Percentiles rank a stretch among this genome's conserved stretches.
Evolutionary conservation across 805 yeast genomes (phyloP).

Genomic region (Huiozyma naganishii): DNA sequence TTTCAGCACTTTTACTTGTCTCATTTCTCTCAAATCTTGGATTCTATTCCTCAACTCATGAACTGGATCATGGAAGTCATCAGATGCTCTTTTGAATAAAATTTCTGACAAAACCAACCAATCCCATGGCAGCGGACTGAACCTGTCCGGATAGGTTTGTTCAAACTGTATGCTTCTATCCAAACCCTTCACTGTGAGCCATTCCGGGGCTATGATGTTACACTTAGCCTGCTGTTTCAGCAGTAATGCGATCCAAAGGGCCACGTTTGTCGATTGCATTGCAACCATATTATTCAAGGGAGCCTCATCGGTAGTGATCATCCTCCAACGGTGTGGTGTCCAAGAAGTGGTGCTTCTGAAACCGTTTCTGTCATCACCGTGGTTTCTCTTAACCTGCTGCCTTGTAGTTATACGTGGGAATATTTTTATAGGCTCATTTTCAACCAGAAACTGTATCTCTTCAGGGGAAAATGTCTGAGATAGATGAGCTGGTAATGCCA

Average conservation of each 20-base stretch:
- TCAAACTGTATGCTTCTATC: constrained; percentile 58
- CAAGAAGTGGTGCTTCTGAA: not conserved
- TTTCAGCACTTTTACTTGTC: constrained; percentile 68
- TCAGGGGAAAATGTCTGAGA: constrained; percentile 55
- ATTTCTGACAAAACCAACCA: constrained; percentile 80
- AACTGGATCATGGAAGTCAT: constrained; percentile 67
- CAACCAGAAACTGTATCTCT: constrained; percentile 78
- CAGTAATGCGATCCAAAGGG: constrained; percentile 80
- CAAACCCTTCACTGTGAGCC: constrained; percentile 55
- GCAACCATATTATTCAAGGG: constrained; percentile 34
- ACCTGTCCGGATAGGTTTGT: constrained; percentile 41
- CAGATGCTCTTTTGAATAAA: constrained; percentile 55
- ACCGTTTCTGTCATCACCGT: not conserved
- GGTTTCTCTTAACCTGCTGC: constrained; percentile 7
- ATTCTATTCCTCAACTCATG: constrained; percentile 58
- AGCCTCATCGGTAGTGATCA: constrained; percentile 30
- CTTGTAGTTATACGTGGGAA: constrained; percentile 52
- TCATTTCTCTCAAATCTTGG: constrained; percentile 76
- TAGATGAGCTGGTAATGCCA: constrained; percentile 53
- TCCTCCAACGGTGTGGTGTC: constrained; percentile 12
- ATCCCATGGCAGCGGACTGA: constrained; percentile 68
- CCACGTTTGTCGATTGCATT: constrained; percentile 57
- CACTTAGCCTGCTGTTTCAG: constrained; percentile 80
- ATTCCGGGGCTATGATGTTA: constrained; percentile 72
- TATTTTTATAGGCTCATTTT: constrained; percentile 60